phyloP scores from a whole-genome alignment of 257 asterid species.

The Echium plantagineum region DNA sequence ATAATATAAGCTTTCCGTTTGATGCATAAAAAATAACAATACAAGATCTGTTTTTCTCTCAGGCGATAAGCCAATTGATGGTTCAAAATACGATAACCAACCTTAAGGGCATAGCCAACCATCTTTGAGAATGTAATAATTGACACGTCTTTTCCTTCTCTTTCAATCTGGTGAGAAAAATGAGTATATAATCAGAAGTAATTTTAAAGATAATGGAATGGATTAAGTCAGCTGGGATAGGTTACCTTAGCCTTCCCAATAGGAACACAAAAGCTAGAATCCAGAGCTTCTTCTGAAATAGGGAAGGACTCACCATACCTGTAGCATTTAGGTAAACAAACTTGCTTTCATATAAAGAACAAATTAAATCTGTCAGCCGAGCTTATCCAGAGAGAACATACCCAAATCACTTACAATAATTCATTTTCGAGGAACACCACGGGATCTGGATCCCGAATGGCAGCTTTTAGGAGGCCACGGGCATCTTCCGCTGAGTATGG shows the following conservation, averaged over 20 bases:
- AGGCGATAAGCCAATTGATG: not conserved
- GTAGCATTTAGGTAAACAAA: not conserved
- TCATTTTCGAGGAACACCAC: constrained; percentile 46
- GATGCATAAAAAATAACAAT: not conserved
- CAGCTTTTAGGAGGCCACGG: constrained; percentile 42
- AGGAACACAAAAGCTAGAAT: constrained; percentile 34
- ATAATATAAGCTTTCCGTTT: not conserved
- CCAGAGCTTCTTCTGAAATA: constrained; percentile 31
- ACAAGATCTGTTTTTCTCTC: not conserved
- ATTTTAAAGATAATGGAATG: not conserved
- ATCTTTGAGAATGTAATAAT: constrained; percentile 34
- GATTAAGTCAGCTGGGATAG: not conserved
- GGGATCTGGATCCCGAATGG: constrained; percentile 46
- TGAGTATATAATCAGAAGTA: constrained; percentile 3
- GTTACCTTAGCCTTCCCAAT: constrained; percentile 43
- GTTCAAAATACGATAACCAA: constrained; percentile 3
- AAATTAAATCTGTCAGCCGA: not conserved
- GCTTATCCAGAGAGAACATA: not conserved
- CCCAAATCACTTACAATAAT: constrained; percentile 21
- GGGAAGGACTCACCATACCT: constrained; percentile 43
- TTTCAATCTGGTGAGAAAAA: constrained; percentile 23
- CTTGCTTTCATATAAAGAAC: not conserved
- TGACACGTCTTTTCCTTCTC: constrained; percentile 34
- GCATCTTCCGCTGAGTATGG: constrained; percentile 45
- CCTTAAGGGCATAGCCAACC: constrained; percentile 50